Conservation (phyloP, 495 filamentous ascomycete species). For the Aspergillus diversus region DNA sequence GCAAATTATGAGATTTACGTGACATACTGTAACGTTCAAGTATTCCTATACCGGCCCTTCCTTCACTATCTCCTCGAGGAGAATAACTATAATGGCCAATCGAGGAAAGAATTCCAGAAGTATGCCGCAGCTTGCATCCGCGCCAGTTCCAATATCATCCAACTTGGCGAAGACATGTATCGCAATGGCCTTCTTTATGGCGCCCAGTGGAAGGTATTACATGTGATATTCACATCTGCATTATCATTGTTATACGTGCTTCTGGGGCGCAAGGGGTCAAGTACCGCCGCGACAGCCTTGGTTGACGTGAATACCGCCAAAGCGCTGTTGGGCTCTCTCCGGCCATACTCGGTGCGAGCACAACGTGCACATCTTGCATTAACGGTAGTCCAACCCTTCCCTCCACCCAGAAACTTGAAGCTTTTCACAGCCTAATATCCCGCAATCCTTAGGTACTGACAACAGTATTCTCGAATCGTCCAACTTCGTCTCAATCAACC, state of each 20-base stretch:
- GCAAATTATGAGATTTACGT: constrained; percentile 19
- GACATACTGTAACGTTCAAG: constrained; percentile 15
- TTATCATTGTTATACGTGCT: constrained; percentile 16
- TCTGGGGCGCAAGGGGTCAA: constrained; percentile 1
- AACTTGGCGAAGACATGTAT: constrained; percentile 20
- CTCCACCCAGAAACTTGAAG: too few species aligned
- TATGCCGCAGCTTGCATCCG: constrained; percentile 15
- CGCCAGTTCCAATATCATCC: constrained; percentile 20
- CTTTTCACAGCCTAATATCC: neutral
- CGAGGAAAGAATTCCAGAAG: constrained; percentile 8
- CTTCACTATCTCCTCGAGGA: constrained; percentile 12
- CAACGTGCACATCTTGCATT: constrained; percentile 10
- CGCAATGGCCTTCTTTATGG: constrained; percentile 18
- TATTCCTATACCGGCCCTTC: constrained; percentile 19
- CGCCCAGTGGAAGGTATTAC: constrained; percentile 12
- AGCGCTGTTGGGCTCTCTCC: neutral
- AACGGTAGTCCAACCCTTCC: constrained; percentile 2
- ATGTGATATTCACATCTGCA: constrained; percentile 12
- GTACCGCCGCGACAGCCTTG: neutral
- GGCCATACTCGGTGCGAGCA: constrained; percentile 7
- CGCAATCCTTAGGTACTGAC: constrained; percentile 5
- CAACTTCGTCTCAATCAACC: neutral
- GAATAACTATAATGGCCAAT: neutral
- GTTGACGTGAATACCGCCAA: constrained; percentile 14
- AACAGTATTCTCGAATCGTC: constrained; percentile 3